A percentile compares a stretch with the other conserved stretches of the same genome.
These are phyloP conservation scores for Mortierella sp. DNA, from an alignment of 371 early-diverging fungal genomes.

Conservation along the genomic window DNA sequence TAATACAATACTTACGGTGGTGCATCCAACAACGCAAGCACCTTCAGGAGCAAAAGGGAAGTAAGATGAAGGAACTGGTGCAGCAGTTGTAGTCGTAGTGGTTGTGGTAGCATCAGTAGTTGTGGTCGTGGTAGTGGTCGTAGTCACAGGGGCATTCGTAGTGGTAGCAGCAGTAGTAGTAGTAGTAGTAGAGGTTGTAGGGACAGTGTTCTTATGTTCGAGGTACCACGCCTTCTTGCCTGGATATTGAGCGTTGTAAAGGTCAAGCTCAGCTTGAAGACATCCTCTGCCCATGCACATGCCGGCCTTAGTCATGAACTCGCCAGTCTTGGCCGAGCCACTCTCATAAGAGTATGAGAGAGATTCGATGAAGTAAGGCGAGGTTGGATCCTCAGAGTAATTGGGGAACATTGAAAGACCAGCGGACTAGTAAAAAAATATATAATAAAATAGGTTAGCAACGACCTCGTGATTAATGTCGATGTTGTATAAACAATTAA, in stretches of 20 bases:
- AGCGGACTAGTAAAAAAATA: slow-evolving; percentile 4
- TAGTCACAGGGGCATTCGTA: too few relatives aligned
- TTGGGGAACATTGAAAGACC: slow-evolving; percentile 42
- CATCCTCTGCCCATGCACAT: slow-evolving; percentile 52
- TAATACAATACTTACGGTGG: slow-evolving; percentile 7
- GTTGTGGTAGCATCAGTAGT: too few relatives aligned
- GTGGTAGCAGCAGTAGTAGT: neutral
- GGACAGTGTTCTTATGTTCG: neutral
- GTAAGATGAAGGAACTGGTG: neutral
- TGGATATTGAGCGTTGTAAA: slow-evolving; percentile 24
- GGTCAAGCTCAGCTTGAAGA: slow-evolving; percentile 37
- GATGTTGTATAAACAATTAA: too few relatives aligned
- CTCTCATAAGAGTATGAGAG: slow-evolving; percentile 46
- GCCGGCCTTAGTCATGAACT: slow-evolving; percentile 59
- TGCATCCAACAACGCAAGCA: slow-evolving; percentile 24
- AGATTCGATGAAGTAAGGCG: slow-evolving; percentile 55
- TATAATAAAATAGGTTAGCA: too few relatives aligned
- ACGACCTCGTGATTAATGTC: too few relatives aligned
- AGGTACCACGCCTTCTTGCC: slow-evolving; percentile 9
- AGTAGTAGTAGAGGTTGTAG: neutral
- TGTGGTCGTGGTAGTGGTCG: too few relatives aligned
- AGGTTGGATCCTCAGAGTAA: slow-evolving; percentile 52
- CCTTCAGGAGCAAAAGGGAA: slow-evolving; percentile 34
- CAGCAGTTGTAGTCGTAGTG: neutral
- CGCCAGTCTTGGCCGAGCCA: slow-evolving; percentile 43